phyloP scores from a whole-genome alignment of 2,329 filamentous ascomycete species.

The Aphanoascus verrucosus region DNA sequence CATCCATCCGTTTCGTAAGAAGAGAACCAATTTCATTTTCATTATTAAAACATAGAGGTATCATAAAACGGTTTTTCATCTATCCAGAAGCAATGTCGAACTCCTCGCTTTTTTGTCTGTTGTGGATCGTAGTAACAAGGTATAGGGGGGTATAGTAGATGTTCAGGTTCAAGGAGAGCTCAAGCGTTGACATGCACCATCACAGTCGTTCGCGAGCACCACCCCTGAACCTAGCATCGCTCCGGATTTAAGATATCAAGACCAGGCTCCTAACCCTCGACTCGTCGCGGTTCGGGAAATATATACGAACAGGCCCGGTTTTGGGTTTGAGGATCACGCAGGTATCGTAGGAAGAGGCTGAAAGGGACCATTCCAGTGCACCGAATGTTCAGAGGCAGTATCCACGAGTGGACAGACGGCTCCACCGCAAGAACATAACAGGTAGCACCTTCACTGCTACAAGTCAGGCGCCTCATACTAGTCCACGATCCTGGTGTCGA shows the following conservation, averaged over 20 bases:
- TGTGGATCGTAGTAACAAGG: not conserved
- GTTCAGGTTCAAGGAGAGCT: conserved; percentile 24
- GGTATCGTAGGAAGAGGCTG: conserved; percentile 25
- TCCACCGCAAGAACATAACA: not conserved
- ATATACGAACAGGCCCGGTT: not conserved
- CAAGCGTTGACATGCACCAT: conserved; percentile 25
- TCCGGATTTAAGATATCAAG: not conserved
- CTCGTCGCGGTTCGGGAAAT: not conserved
- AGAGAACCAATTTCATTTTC: no score
- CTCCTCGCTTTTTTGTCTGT: not conserved
- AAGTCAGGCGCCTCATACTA: conserved; percentile 26
- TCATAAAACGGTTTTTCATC: conserved; percentile 2
- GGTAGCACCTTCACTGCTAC: conserved; percentile 33
- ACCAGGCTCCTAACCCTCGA: not conserved
- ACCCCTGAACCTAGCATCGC: conserved; percentile 16
- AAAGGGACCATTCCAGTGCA: conserved; percentile 32
- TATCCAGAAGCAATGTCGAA: not conserved
- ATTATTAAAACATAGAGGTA: not conserved
- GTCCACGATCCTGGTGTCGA: conserved; percentile 5
- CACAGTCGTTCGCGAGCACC: conserved; percentile 28
- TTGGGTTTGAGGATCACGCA: conserved; percentile 16
- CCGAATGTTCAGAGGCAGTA: not conserved
- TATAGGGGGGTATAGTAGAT: not conserved
- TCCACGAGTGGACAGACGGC: not conserved
- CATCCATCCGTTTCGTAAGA: no score